Evolutionary conservation across 2,329 filamentous ascomycete species (phyloP).

Genomic region (Didymella segeticola): DNA sequence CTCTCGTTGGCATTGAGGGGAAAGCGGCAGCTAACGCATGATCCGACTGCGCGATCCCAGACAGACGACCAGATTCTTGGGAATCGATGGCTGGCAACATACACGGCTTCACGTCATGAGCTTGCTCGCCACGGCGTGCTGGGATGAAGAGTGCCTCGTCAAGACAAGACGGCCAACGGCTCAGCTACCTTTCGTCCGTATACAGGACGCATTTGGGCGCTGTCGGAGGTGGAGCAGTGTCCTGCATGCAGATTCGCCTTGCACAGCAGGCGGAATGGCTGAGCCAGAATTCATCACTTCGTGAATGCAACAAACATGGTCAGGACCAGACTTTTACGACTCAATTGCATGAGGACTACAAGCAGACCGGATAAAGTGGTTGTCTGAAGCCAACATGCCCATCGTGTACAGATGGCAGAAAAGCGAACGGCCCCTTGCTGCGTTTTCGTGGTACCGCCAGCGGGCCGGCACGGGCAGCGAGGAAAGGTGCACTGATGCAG

Average conservation of each 20-base stretch:
- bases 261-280: slow-evolving; percentile 3
- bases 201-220: slow-evolving; percentile 2
- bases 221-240: slow-evolving; percentile 6
- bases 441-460: slow-evolving; percentile 13
- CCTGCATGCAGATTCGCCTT: slow-evolving; percentile 13
- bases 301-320: not conserved
- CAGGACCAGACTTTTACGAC: not conserved
- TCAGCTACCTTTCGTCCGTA: not conserved
- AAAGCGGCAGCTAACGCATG: slow-evolving; percentile 20
- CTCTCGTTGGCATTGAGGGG: slow-evolving; percentile 13
- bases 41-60: slow-evolving; percentile 15
- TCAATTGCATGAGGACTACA: not conserved
- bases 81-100: slow-evolving; percentile 14
- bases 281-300: not conserved
- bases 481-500: slow-evolving; percentile 21
- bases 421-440: slow-evolving; percentile 12
- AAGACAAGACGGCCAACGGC: slow-evolving; percentile 1
- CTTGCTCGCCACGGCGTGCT: slow-evolving; percentile 1
- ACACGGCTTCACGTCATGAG: slow-evolving; percentile 15
- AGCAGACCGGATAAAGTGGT: not conserved
- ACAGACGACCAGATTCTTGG: slow-evolving; percentile 15
- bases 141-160: slow-evolving; percentile 1
- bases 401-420: not conserved
- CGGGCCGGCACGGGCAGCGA: slow-evolving; percentile 17
- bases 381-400: not conserved